These are phyloP conservation scores for Vishniacozyma victoriae DNA, from an alignment of 768 basidiomycete species.

Conservation along the genomic window DNA sequence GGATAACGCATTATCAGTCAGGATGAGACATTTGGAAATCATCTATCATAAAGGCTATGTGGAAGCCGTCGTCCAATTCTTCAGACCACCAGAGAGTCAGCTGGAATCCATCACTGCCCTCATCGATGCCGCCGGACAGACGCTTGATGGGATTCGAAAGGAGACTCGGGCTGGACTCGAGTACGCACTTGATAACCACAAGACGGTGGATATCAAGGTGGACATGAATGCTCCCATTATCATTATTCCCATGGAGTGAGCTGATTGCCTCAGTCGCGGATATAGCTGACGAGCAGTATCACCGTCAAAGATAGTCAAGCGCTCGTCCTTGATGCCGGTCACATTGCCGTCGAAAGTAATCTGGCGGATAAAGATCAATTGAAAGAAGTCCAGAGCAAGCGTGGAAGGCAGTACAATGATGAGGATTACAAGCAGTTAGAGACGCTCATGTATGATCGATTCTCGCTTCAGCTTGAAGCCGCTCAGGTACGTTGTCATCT, in stretches of 20 bases:
- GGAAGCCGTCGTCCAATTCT: conserved; percentile 83
- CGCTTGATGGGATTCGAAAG: conserved; percentile 83
- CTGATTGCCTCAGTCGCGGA: background rate
- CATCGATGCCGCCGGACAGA: conserved; percentile 82
- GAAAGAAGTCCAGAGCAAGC: conserved; percentile 70
- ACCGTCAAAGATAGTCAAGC: conserved; percentile 72
- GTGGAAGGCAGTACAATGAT: conserved; percentile 74
- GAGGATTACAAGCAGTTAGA: conserved; percentile 81
- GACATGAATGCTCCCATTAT: conserved; percentile 96
- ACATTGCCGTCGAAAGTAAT: conserved; percentile 86
- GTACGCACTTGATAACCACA: conserved; percentile 85
- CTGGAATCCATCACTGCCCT: conserved; percentile 91
- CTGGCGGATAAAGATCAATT: conserved; percentile 77
- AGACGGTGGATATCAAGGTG: conserved; percentile 91
- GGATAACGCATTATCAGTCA: conserved; percentile 79
- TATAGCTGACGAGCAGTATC: conserved; percentile 54
- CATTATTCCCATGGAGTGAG: conserved; percentile 88
- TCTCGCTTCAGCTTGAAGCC: conserved; percentile 71
- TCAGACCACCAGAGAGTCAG: conserved; percentile 89
- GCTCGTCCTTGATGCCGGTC: conserved; percentile 89
- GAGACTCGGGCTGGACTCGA: conserved; percentile 92
- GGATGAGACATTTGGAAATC: conserved; percentile 92
- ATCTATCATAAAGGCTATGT: conserved; percentile 92
- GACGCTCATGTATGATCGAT: conserved; percentile 89
- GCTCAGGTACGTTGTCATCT: conserved; percentile 67